These are phyloP conservation scores for Micractinium sp. DNA, from an alignment of 139 green algal species.

Conservation along the genomic window DNA sequence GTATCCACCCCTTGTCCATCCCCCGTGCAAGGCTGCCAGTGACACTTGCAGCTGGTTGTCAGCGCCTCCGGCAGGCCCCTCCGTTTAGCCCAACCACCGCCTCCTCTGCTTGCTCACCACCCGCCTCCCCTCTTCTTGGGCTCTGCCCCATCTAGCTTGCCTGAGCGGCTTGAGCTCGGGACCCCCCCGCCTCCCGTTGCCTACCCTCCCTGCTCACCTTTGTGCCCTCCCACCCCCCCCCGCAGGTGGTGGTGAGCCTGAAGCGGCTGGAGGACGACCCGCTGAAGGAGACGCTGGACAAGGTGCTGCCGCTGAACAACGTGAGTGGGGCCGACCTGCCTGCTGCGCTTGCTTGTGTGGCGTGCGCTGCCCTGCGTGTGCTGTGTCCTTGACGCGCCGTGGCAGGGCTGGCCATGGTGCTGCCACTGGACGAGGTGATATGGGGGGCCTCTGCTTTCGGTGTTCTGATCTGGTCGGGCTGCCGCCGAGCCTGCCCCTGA, in stretches of 20 bases:
- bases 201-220: not conserved
- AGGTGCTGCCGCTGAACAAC: constrained; percentile 50
- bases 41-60: too few species aligned
- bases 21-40: too few species aligned
- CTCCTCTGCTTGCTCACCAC: too few species aligned
- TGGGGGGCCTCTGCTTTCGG: too few species aligned
- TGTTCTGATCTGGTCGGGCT: too few species aligned
- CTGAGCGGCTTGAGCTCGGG: too few species aligned
- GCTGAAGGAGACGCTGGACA: constrained; percentile 61
- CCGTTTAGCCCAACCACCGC: too few species aligned
- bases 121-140: too few species aligned
- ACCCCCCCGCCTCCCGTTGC: not conserved
- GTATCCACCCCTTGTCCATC: too few species aligned
- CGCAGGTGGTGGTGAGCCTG: constrained; percentile 48
- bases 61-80: too few species aligned
- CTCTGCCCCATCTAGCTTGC: too few species aligned
- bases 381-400: not conserved
- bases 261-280: constrained; percentile 65
- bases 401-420: not conserved
- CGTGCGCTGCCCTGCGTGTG: not conserved
- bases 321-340: not conserved
- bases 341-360: not conserved
- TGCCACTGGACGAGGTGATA: not conserved
- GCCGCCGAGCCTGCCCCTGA: too few species aligned
- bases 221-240: not conserved